Conservation (phyloP, 106 monocot species). For the Dendrobium nobile region DNA sequence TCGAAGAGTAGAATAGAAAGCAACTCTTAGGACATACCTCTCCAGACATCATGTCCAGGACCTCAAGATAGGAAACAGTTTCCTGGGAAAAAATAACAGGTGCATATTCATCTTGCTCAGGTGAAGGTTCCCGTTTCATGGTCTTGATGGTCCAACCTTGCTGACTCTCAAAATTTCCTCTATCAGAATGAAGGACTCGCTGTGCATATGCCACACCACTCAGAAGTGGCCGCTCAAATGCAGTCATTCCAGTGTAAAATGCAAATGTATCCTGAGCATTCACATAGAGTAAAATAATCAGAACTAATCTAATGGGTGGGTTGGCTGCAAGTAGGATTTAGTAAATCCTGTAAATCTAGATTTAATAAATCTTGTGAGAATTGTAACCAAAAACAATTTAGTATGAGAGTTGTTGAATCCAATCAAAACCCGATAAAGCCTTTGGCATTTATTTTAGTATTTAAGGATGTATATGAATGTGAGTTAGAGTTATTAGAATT, state of each 20-base stretch:
- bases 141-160: constrained; percentile 93
- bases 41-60: constrained; percentile 97
- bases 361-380: too few species aligned
- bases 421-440: too few species aligned
- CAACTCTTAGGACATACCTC: constrained; percentile 34
- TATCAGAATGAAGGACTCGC: constrained; percentile 73
- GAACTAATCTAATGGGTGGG: too few species aligned
- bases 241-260: constrained; percentile 74
- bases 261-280: constrained; percentile 73
- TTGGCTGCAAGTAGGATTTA: too few species aligned
- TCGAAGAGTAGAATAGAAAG: not conserved
- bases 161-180: constrained; percentile 70
- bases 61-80: constrained; percentile 86
- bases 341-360: too few species aligned
- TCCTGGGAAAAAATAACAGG: constrained; percentile 96
- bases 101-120: constrained; percentile 84
- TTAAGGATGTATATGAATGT: too few species aligned
- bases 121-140: constrained; percentile 78
- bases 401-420: too few species aligned
- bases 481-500: too few species aligned
- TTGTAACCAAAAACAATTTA: too few species aligned
- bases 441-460: too few species aligned
- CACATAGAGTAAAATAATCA: not conserved
- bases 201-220: constrained; percentile 92
- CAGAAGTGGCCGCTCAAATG: constrained; percentile 88